phyloP scores from a whole-genome alignment of 129 eudicot genomes.

The Saposhnikovia divaricata region DNA sequence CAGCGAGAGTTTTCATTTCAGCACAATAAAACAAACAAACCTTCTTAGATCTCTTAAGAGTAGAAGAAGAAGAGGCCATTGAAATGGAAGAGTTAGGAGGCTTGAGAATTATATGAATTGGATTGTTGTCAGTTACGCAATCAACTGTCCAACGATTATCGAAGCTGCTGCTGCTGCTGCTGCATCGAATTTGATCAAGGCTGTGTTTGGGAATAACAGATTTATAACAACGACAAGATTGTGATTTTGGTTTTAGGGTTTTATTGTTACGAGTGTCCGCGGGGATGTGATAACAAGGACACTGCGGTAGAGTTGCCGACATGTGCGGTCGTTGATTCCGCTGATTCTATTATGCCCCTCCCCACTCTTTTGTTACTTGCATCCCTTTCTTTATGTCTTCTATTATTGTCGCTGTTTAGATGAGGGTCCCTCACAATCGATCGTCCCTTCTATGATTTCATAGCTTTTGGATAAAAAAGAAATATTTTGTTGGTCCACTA shows the following conservation, averaged over 20 bases:
- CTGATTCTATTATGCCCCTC: neutral
- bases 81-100: constrained; percentile 39
- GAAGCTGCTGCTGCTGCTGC: constrained; percentile 24
- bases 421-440: no score
- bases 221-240: neutral
- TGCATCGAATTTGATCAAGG: constrained; percentile 31
- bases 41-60: constrained; percentile 46
- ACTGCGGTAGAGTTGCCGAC: constrained; percentile 54
- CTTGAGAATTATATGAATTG: constrained; percentile 76
- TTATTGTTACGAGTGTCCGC: constrained; percentile 1
- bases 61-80: constrained; percentile 28
- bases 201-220: constrained; percentile 11
- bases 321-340: constrained; percentile 29
- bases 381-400: no score
- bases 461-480: no score
- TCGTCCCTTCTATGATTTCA: no score
- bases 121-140: constrained; percentile 61
- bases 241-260: constrained; percentile 17
- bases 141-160: constrained; percentile 81
- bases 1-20: constrained; percentile 79
- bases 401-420: no score
- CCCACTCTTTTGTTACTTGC: no score
- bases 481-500: no score
- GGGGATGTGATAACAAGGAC: constrained; percentile 20
- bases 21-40: constrained; percentile 71